Base-by-base conservation (phyloP, 768 basidiomycete genomes). In the Strobilomyces echinocephalus region DNA sequence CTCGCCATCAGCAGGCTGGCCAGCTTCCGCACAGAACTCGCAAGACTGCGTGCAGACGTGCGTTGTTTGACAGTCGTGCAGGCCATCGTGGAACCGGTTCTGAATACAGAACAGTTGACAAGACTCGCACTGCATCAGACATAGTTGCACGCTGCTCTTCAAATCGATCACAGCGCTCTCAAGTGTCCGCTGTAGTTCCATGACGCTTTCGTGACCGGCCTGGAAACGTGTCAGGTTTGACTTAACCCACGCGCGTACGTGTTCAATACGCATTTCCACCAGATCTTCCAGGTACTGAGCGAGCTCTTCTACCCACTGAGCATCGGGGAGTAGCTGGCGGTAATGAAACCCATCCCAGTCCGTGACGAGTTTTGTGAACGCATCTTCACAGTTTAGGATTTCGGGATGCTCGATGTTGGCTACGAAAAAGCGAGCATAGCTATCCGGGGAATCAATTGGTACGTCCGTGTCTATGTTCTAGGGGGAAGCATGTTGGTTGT, bases 401-500 rank as follows among this genome's bases (percentile, higher is more conserved):
- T 66, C 48, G 16, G 58, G 53, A 9, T 55, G 20, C 14, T 66
- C 62, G 8, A 50, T 30, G 15, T 46, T 33, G 5, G 50, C 33
- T n/a, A 70, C 62, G 49, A 70, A 75, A 55, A 80, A 77, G 10
- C 57, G 58, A 2, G 73, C 62, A 0, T 54, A 38, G 5, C 70
- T 70, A 61, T 80, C 79, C 1, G 61, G 49, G 12, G 47, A 59
- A 1, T 72, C 71, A 20, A 82, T 70, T 1, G 68, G 54, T 4
- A 64, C 31, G 52, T 80, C 78, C 7, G 75, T 79, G 53, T 84
- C 82, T n/a, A 82, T 61, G 60, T 83, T 81, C 82, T 82, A 10
- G 46, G 38, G 15, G 21, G 38, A 26, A 52, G 8, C 21, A 52
- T 18, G 33, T 2, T 12, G 7, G 21, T 24, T 46, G 15, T 15